Percentiles rank a stretch among this genome's conserved stretches.
Conservation (phyloP, 148 eudicot genomes). For the Tetragonia tetragonoides region DNA sequence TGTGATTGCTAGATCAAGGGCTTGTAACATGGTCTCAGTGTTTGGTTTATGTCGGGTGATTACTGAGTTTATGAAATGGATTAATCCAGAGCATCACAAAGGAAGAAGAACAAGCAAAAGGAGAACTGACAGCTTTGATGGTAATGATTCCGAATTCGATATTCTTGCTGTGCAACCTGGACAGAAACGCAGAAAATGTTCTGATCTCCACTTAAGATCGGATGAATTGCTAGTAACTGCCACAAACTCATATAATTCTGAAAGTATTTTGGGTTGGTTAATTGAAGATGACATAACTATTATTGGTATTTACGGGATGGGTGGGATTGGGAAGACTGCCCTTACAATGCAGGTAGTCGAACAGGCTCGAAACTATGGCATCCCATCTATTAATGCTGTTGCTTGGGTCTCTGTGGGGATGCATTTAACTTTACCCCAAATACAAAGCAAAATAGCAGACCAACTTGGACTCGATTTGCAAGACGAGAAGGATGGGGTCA, state of each 20-base stretch:
- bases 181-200: background rate
- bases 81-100: too few relatives aligned
- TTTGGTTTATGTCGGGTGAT: background rate
- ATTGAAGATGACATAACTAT: background rate
- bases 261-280: slow-evolving; percentile 1
- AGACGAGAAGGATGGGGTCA: slow-evolving; percentile 14
- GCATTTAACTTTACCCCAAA: slow-evolving; percentile 6
- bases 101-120: background rate
- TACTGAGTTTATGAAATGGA: background rate
- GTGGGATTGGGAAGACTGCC: slow-evolving; percentile 23
- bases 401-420: slow-evolving; percentile 22
- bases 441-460: slow-evolving; percentile 16
- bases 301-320: slow-evolving; percentile 23
- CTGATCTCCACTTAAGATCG: background rate
- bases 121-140: background rate
- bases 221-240: background rate
- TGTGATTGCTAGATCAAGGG: too few relatives aligned
- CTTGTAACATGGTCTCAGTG: too few relatives aligned
- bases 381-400: background rate
- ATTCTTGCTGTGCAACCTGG: background rate
- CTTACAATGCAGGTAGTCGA: slow-evolving; percentile 2
- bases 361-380: background rate
- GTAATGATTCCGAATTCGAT: background rate
- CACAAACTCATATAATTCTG: background rate
- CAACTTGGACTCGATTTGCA: slow-evolving; percentile 15